Evolutionary conservation across 352 stramenopile genomes (phyloP), one percentile per base, ranked within the genome.

Genomic region (Phytophthora tentaculata): DNA sequence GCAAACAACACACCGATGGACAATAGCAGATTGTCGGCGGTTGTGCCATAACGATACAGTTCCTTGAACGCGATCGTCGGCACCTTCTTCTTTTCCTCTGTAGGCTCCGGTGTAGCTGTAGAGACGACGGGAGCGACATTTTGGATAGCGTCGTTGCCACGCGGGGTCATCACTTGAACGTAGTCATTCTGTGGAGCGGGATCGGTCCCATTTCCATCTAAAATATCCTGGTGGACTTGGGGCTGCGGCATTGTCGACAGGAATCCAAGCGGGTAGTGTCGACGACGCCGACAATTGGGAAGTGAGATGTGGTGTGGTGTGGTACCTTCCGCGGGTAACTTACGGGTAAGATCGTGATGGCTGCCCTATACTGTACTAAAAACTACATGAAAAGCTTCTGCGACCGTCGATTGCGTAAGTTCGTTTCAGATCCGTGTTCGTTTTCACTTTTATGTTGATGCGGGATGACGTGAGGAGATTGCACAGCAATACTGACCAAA

Each of bases 121-220:
- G 17, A 26, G 26, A 16, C 17, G 43, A 10, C 22, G 22, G 44
- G 29, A 2, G 10, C 19, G 22, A 24, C 19, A 28, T 51, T 19
- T 29, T 51, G 5, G 22, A 51, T 44, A 8, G 32, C 26, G 5
- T 22, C 24, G 26, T 56, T 44, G 24, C 13, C 24, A 54, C 48
- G 48, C 48, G 48, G 48, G 48, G 23, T 54, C n/a, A 54, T 54
- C 23, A 54, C 23, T 26, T 54, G 48, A n/a, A 54, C 13, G 23
- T 54, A 54, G 8, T 24, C 13, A 54, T 54, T 54, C 14, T 54
- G 13, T 22, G 24, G 16, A 39, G 22, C 23, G 48, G 10, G 13
- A 5, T 54, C 24, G 5, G 3, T 39, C 10, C 32, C 32, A 39
- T 39, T 39, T 14, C 32, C 32, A 39, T 39, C 32, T 10, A 39